Conservation (phyloP, 768 basidiomycete genomes). For the Amanita phalloides region DNA sequence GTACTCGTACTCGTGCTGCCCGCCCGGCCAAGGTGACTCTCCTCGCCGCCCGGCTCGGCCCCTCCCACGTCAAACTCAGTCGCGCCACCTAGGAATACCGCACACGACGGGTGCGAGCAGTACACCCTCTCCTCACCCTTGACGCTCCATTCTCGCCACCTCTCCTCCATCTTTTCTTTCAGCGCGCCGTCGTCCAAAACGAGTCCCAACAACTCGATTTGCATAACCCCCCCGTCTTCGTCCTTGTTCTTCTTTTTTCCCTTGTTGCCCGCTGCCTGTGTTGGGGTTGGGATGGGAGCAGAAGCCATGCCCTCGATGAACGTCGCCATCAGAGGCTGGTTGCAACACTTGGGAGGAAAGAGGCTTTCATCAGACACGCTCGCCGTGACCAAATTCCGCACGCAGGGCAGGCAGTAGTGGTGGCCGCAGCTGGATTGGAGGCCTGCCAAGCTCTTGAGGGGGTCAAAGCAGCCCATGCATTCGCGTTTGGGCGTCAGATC, state of each 20-base stretch:
- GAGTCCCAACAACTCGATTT: neutral
- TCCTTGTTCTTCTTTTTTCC: neutral
- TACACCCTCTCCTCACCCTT: conserved; percentile 1
- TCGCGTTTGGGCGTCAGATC: conserved; percentile 14
- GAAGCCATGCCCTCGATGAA: neutral
- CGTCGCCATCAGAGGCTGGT: neutral
- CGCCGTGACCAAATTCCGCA: conserved; percentile 28
- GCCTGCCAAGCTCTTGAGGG: conserved; percentile 10
- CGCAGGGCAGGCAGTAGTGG: conserved; percentile 33
- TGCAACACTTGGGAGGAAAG: conserved; percentile 42
- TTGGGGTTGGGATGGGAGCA: too few relatives aligned
- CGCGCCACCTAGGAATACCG: conserved; percentile 8
- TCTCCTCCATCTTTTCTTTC: neutral
- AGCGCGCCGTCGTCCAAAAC: neutral
- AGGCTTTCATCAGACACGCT: conserved; percentile 39
- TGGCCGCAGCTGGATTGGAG: conserved; percentile 34
- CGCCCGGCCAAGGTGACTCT: neutral
- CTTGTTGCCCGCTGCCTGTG: too few relatives aligned
- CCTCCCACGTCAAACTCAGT: neutral
- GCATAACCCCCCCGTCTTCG: neutral
- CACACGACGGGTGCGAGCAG: conserved; percentile 21
- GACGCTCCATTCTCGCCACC: conserved; percentile 1
- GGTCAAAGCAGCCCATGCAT: conserved; percentile 33
- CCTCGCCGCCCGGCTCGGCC: neutral
- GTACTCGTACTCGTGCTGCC: neutral